phyloP scores from a whole-genome alignment of 1,139 yeast species.

The Diutina siamensis region DNA sequence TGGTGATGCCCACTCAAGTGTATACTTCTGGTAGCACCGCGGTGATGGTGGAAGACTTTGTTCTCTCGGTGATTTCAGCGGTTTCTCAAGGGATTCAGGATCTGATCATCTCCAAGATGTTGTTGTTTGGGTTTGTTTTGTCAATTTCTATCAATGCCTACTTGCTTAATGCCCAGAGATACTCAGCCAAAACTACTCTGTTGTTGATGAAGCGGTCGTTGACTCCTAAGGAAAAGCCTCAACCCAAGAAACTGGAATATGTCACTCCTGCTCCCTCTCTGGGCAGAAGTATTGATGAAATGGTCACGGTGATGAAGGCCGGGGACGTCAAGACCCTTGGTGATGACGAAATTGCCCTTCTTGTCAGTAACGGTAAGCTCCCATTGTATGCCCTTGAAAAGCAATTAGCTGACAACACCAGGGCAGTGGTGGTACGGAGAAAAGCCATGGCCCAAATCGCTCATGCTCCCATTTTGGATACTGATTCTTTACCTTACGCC shows the following conservation, averaged over 20 bases:
- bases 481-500: slow-evolving; percentile 63
- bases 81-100: slow-evolving; percentile 73
- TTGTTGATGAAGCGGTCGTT: slow-evolving; percentile 19
- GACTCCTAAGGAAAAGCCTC: slow-evolving; percentile 10
- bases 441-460: slow-evolving; percentile 78
- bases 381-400: slow-evolving; percentile 93
- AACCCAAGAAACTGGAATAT: not conserved
- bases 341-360: slow-evolving; percentile 62
- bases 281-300: slow-evolving; percentile 44
- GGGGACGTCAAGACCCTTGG: slow-evolving; percentile 59
- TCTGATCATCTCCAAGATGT: slow-evolving; percentile 65
- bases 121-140: slow-evolving; percentile 61
- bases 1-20: slow-evolving; percentile 53
- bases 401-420: slow-evolving; percentile 71
- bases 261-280: not conserved
- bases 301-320: slow-evolving; percentile 49
- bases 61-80: slow-evolving; percentile 40
- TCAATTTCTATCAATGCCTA: slow-evolving; percentile 78
- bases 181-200: slow-evolving; percentile 35
- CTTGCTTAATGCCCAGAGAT: slow-evolving; percentile 65
- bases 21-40: slow-evolving; percentile 59
- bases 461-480: slow-evolving; percentile 67
- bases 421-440: slow-evolving; percentile 92
- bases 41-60: slow-evolving; percentile 54
- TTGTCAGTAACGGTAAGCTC: slow-evolving; percentile 66